Evolutionary conservation across 495 filamentous ascomycete genomes (phyloP).

Genomic region (Podospora appendiculata): DNA sequence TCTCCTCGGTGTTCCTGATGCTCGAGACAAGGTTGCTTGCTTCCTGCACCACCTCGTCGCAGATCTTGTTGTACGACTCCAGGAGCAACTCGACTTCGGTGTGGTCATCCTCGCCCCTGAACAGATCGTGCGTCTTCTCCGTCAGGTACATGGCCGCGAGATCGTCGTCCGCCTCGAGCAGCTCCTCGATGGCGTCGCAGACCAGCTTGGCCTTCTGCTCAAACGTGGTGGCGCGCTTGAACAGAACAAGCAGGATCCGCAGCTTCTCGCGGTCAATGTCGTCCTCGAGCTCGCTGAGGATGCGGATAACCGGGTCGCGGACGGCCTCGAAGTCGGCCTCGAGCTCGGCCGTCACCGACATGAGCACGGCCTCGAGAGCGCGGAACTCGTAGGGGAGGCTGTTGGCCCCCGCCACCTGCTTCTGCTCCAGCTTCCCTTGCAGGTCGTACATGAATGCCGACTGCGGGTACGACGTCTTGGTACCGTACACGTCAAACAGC

Average conservation of each 20-base stretch:
- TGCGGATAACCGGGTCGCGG: constrained; percentile 79
- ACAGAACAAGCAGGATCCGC: constrained; percentile 80
- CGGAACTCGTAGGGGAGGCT: constrained; percentile 63
- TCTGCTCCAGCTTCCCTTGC: constrained; percentile 53
- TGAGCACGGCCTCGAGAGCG: constrained; percentile 73
- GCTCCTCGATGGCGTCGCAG: constrained; percentile 88
- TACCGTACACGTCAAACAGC: constrained; percentile 91
- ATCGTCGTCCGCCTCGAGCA: constrained; percentile 97
- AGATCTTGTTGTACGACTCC: constrained; percentile 95
- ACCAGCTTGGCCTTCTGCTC: constrained; percentile 95
- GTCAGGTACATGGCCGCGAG: constrained; percentile 90
- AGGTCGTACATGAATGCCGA: constrained; percentile 95
- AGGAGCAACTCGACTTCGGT: constrained; percentile 95
- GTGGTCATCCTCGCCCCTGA: constrained; percentile 78
- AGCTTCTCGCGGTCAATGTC: constrained; percentile 95
- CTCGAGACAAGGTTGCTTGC: constrained; percentile 88
- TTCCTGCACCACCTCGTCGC: constrained; percentile 95
- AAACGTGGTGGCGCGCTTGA: constrained; percentile 92
- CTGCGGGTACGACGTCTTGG: constrained; percentile 89
- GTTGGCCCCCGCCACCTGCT: constrained; percentile 40
- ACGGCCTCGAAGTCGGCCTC: constrained; percentile 92
- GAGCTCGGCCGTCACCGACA: constrained; percentile 75
- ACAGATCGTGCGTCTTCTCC: constrained; percentile 68
- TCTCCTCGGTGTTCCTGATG: constrained; percentile 97
- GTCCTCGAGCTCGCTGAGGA: constrained; percentile 86